Evolutionary conservation across 495 filamentous ascomycete species (phyloP).

Genomic region (Annulohypoxylon nitens): DNA sequence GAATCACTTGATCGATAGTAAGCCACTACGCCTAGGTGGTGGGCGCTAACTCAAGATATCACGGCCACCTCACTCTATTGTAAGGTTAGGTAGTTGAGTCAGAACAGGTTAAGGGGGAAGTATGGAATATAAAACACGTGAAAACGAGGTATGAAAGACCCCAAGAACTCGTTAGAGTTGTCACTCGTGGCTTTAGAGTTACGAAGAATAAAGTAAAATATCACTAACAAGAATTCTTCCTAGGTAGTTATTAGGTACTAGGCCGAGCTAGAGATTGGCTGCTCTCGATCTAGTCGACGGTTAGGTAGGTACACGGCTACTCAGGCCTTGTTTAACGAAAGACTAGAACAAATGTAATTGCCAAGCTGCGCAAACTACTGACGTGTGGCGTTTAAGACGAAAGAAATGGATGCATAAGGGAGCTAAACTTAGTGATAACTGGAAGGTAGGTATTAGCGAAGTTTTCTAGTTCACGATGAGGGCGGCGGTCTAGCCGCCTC

Average conservation of each 20-base stretch:
- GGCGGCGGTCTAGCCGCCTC: conserved; percentile 24
- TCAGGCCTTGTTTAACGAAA: conserved; percentile 11
- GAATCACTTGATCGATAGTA: neutral
- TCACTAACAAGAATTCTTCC: neutral
- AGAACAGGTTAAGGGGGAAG: neutral
- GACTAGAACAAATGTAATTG: conserved; percentile 34
- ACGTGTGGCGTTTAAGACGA: conserved; percentile 7
- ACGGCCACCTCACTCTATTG: neutral
- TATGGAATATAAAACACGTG: neutral
- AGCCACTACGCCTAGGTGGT: conserved; percentile 14
- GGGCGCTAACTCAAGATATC: neutral
- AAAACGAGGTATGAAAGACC: neutral
- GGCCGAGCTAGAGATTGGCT: neutral
- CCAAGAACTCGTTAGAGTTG: neutral
- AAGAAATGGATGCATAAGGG: neutral
- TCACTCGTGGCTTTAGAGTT: neutral
- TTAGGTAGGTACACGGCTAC: neutral
- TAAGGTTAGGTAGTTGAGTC: conserved; percentile 1
- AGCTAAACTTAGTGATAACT: neutral
- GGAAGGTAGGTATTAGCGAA: conserved; percentile 10
- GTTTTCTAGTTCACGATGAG: conserved; percentile 7
- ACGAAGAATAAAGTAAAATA: neutral
- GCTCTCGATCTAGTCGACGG: conserved; percentile 15
- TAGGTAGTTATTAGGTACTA: conserved; percentile 6
- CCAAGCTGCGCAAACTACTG: conserved; percentile 17